Percentiles rank a stretch among this genome's conserved stretches.
Evolutionary conservation across 208 protist genomes (phyloP).

Genomic region (Phytomonas francai): DNA sequence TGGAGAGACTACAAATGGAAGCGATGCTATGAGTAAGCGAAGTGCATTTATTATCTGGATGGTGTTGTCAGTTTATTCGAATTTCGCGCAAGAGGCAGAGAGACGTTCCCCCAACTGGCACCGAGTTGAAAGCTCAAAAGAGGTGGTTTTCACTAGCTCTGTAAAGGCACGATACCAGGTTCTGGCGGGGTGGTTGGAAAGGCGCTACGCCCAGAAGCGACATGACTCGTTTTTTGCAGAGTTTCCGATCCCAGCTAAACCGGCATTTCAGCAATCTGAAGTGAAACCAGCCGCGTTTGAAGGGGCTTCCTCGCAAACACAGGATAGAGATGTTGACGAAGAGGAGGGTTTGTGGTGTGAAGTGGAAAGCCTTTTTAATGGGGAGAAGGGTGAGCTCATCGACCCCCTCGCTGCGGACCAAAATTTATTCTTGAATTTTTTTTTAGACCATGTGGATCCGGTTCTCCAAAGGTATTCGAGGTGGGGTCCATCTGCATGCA

Average conservation of each 20-base stretch:
- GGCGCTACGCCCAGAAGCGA: not conserved
- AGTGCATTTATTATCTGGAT: conserved; percentile 54
- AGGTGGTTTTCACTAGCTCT: not conserved
- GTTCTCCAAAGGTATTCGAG: not conserved
- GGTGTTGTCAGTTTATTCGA: conserved; percentile 30
- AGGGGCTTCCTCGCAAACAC: not conserved
- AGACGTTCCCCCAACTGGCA: conserved; percentile 7
- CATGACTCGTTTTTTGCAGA: not conserved
- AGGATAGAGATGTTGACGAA: not conserved
- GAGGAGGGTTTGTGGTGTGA: not conserved
- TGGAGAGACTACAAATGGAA: conserved; percentile 15
- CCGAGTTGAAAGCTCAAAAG: not conserved
- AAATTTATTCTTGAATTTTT: not conserved
- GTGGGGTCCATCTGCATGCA: not conserved
- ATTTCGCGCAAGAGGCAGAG: conserved; percentile 23
- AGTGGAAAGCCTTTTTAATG: not conserved
- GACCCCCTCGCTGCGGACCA: not conserved
- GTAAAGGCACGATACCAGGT: not conserved
- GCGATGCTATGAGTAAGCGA: conserved; percentile 13
- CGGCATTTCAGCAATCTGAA: not conserved
- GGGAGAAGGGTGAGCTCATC: not conserved
- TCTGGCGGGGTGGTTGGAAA: not conserved
- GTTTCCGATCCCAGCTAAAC: not conserved
- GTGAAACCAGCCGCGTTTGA: not conserved
- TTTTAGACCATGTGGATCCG: not conserved